Base-by-base conservation (phyloP, 129 eudicot species). In the Scalesia atractyloides region DNA sequence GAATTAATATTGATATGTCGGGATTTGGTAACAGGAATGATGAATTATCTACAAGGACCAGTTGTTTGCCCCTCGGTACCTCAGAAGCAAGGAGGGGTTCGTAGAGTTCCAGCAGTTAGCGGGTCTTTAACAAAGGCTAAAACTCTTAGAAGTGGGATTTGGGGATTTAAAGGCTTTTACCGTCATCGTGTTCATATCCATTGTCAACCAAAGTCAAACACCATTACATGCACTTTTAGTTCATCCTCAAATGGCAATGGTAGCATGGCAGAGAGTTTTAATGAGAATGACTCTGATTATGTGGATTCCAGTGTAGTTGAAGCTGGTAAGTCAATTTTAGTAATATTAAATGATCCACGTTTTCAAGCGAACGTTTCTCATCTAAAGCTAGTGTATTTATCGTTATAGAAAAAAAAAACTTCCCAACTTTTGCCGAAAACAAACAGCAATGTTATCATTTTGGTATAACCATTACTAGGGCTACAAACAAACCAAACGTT, bases 31-130 rank as follows among this genome's bases (percentile, higher is more conserved):
- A 70, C 82, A 80, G 81, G 73, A 15, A 70, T 71, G 84, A 92
- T 92, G 97, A 88, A 81, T 76, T 85, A 90, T 73, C 77, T 94
- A 33, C 98, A 94, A 86, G 96, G 98, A 73, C 89, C 90, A 5
- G 92, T 90, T 18, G 77, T 86, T 52, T 85, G 85, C 78, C 98
- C 97, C 34, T 80, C 87, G 26, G 76, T 86, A 56, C 81, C 84
- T 17, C 79, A 87, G 61, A 90, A 90, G 48, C 89, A 86, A 74
- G 83, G 82, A 54, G 88, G 88, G 47, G 54, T 64, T 47, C 65
- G 69, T 20, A 13, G 73, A 9, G 71, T 77, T 57, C 89, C 87
- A 16, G 67, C 72, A 0, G 69, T 76, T 33, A 84, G 69, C 46
- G 80, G 78, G 7, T 75, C 82, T 10, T 52, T 76, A 49, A 24